Conservation (phyloP, 2,329 filamentous ascomycete species). For the Ophiosphaerella korrae region DNA sequence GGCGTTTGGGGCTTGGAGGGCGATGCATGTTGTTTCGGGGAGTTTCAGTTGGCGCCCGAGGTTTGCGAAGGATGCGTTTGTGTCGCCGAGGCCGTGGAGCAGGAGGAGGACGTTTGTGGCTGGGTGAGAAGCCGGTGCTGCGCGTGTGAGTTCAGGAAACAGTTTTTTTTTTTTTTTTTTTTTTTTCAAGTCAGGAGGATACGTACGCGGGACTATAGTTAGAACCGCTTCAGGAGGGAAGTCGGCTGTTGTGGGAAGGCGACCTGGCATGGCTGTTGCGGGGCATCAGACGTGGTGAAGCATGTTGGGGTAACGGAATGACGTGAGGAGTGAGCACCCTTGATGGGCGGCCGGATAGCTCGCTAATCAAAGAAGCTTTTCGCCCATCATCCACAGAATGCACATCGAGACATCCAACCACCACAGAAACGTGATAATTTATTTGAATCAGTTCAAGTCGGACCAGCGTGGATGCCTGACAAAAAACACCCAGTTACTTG, state of each 20-base stretch:
- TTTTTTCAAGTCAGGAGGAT: background rate
- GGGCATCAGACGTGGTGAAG: conserved; percentile 13
- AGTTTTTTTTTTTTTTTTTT: no score
- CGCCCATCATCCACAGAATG: background rate
- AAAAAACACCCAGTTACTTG: no score
- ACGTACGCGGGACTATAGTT: conserved; percentile 54
- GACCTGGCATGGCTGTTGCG: conserved; percentile 45
- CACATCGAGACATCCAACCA: background rate
- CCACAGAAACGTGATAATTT: background rate
- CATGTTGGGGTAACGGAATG: conserved; percentile 17
- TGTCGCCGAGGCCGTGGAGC: conserved; percentile 84
- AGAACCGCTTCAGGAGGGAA: conserved; percentile 50
- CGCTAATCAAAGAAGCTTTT: conserved; percentile 25
- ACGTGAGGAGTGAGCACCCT: conserved; percentile 13
- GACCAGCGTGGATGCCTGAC: no score
- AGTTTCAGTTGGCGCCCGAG: conserved; percentile 73
- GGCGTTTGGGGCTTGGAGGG: conserved; percentile 71
- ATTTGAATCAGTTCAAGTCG: no score
- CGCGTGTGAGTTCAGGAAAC: conserved; percentile 17
- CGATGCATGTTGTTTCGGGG: conserved; percentile 76
- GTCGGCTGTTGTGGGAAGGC: conserved; percentile 50
- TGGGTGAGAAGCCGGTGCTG: conserved; percentile 56
- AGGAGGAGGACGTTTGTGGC: conserved; percentile 78
- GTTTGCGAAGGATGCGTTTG: conserved; percentile 67
- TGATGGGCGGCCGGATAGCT: conserved; percentile 21